phyloP scores from a whole-genome alignment of 495 filamentous ascomycete species.

The Talaromyces trachyspermus region DNA sequence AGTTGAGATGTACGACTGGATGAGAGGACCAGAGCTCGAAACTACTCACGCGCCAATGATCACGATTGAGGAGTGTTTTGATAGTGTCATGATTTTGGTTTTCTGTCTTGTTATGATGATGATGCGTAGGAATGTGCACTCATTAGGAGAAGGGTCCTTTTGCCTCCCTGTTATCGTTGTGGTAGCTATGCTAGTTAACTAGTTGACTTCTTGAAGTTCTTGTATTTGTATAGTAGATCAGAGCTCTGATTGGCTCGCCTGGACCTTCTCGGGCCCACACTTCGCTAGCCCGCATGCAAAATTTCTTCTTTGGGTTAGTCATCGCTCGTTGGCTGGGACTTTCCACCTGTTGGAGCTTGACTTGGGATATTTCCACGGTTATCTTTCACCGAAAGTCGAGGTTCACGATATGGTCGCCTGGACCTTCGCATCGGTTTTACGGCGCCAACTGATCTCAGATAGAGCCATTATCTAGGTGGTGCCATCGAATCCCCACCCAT shows the following conservation, averaged over 20 bases:
- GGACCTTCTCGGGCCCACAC: slow-evolving; percentile 4
- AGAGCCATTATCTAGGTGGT: too few species aligned
- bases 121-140: background rate
- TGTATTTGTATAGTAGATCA: too few species aligned
- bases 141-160: background rate
- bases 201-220: background rate
- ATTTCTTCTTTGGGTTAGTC: background rate
- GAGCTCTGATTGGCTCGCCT: slow-evolving; percentile 3
- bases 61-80: slow-evolving; percentile 14
- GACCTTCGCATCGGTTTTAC: background rate
- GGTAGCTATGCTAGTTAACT: background rate
- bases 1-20: background rate
- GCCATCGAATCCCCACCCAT: background rate
- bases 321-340: slow-evolving; percentile 2
- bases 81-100: slow-evolving; percentile 9
- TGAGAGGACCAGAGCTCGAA: background rate
- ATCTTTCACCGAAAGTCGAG: background rate
- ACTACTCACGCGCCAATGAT: slow-evolving; percentile 17
- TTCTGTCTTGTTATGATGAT: background rate
- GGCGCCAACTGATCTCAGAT: too few species aligned
- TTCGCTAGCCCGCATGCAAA: background rate
- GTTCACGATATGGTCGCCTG: background rate
- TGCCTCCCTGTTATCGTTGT: background rate
- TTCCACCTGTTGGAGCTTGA: background rate
- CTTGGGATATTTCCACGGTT: background rate